Conservation (phyloP, 2,329 filamentous ascomycete species). For the Penicillium expansum region DNA sequence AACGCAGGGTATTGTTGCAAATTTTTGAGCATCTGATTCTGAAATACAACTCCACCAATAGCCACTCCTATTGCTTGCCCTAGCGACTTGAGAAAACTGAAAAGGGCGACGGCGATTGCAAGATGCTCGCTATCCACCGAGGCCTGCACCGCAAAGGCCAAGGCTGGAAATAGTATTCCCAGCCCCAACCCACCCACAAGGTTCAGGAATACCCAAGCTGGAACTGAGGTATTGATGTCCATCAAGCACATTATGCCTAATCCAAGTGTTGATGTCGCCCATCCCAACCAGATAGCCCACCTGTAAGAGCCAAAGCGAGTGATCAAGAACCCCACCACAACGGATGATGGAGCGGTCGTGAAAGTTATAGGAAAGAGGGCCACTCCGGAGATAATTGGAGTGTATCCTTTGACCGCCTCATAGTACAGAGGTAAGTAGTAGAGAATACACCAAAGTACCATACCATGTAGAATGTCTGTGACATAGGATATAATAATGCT, state of each 20-base stretch:
- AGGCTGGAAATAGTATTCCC: background rate
- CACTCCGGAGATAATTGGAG: slow-evolving; percentile 54
- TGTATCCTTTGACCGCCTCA: slow-evolving; percentile 50
- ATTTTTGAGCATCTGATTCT: slow-evolving; percentile 45
- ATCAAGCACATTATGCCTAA: slow-evolving; percentile 46
- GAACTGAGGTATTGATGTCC: slow-evolving; percentile 46
- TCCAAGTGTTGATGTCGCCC: slow-evolving; percentile 57
- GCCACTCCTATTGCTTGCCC: background rate
- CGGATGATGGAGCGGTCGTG: slow-evolving; percentile 60
- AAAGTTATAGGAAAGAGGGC: slow-evolving; percentile 59
- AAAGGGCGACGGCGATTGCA: background rate
- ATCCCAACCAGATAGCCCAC: slow-evolving; percentile 60
- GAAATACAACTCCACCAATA: background rate
- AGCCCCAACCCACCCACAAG: slow-evolving; percentile 31
- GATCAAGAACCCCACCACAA: slow-evolving; percentile 49
- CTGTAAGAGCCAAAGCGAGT: slow-evolving; percentile 58
- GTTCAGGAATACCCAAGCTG: slow-evolving; percentile 59
- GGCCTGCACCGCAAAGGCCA: background rate
- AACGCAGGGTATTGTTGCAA: slow-evolving; percentile 49
- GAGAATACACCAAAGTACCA: slow-evolving; percentile 47
- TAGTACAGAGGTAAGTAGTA: slow-evolving; percentile 53
- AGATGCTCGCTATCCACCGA: background rate
- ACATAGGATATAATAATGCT: slow-evolving; percentile 34
- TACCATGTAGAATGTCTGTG: slow-evolving; percentile 39
- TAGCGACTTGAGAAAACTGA: background rate